Evolutionary conservation across 371 early-diverging fungal species (phyloP), one percentile per base, ranked within the genome.

Genomic region (Gilbertella persicaria): DNA sequence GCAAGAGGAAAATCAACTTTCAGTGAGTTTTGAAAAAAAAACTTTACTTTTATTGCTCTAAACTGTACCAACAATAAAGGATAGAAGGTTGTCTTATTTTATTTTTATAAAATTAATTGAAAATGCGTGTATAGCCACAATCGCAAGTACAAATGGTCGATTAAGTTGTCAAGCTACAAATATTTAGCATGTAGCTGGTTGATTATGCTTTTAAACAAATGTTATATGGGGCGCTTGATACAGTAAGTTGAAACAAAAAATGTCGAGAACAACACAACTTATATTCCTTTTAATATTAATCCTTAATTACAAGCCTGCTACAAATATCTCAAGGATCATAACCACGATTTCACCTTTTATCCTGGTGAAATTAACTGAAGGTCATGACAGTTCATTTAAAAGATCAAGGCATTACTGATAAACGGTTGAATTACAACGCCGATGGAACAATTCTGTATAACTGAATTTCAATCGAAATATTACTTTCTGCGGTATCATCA

Each of bases 191-290:
- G 8, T 49, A 55, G 36, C 10, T 8, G 19, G 56, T 48, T 8
- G 43, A 49, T 43, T 20, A 2, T 55, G n/a, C 24, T 49, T 42
- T 55, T 7, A 55, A 36, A 28, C 55, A 47, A 10, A n/a, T 55
- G 49, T 49, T 55, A 36, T 55, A n/a, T n/a, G 56, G 36, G 3
- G 56, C 49, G 24, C 37, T 49, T 9, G 48, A 49, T 49, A 49
- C 56, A 48, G 56, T 55, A 55, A 55, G 56, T 37, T 49, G 37
- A 55, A 45, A 37, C 17, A 45, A 53, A 45, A 53, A 53, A 38
- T 45, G 46, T 39, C 1, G 54, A 45, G 54, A 53, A 53, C 38
- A 53, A 37, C 37, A 53, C 53, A 45, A 23, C 45, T 51, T 7
- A 43, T 53, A 53, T n/a, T 53, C 14, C 14, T 35, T 36, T 14